Evolutionary conservation across 1,139 yeast genomes (phyloP), one percentile per base, ranked within the genome.

Genomic region (Saccharomyces hybrid): DNA sequence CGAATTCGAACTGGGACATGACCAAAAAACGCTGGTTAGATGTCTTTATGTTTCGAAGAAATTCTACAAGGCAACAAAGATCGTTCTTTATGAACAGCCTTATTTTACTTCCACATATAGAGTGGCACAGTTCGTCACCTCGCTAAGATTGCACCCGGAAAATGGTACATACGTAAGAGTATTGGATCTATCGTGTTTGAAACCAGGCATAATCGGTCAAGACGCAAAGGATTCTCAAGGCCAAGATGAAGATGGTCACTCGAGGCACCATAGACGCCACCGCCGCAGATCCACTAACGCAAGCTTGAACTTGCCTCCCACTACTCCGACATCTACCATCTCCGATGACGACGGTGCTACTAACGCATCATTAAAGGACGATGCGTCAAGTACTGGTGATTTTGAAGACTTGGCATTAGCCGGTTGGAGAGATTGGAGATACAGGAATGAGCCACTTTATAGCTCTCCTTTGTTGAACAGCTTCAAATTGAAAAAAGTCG

Each of bases 371-470:
- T 3, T 38, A 5, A 38, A 16, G n/a, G 50, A 47, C 46, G 32
- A 29, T 3, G 16, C 2, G 9, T 14, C 41, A 27, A 3, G 19
- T 26, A 28, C n/a, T 9, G 31, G 25, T 25, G 48, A 44, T 4
- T 8, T 38, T 48, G 56, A 57, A 29, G 61, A 62, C n/a, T 46
- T 64, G 23, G 73, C 75, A 0, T 67, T 75, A 48, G 93, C 96
- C 0, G 86, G 93, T 13, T 88, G 96, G 96, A 77, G 96, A 65
- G 96, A 88, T 68, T 87, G 96, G 95, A 84, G 87, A 63, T 84
- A 78, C 62, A 78, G 86, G 57, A 79, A 78, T 49, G 89, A 86
- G 67, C 88, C 91, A 1, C 67, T 86, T 29, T 86, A 86, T 66
- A 77, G 80, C 1, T 63, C 74, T 2, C 60, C 68, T 3, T 54